Base-by-base conservation (phyloP, 2,329 filamentous ascomycete genomes). In the Dactylellina sp. region DNA sequence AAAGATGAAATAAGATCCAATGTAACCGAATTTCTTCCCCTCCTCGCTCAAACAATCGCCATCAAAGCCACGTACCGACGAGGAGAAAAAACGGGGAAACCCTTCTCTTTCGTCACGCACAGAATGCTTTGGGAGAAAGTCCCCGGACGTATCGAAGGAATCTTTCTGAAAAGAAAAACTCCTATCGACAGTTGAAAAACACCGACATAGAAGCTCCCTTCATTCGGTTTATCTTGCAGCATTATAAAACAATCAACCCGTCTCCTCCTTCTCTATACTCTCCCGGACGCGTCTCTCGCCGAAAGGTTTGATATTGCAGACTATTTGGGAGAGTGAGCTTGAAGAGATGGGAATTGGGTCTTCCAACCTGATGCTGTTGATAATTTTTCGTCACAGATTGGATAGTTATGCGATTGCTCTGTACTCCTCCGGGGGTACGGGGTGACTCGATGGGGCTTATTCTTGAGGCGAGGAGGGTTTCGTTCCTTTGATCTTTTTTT, bases 401-500 rank as follows among this genome's bases (percentile, higher is more conserved):
- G 86, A 96, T 88, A 97, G 94, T 90, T 89, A 98, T 97, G 94
- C 93, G 94, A 97, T 97, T 97, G 92, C 91, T 84, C 81, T 83
- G 81, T 78, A 77, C 76, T 78, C 80, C n/a, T 25, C 62, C 75
- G 65, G 77, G 77, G 77, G 63, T 77, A 80, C 81, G 82, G 83
- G 86, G 91, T 97, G 96, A 98, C 94, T 97, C 93, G 93, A 98
- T 96, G 94, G 94, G 94, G 94, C 94, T 97, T 93, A 98, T 97
- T 97, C 92, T 97, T 91, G 94, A 93, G 87, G 91, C 93, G 93
- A 97, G 92, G 91, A 90, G 86, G 70, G 70, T 61, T 57, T 66
- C n/a, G n/a, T n/a, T 47, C 24, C 11, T 46, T 35, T 7, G 56
- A 25, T 32, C 28, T 4, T 5, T 25, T 47, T 62, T 37, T 37